Evolutionary conservation across 2,329 filamentous ascomycete genomes (phyloP).

Genomic region (Fusarium piperis): DNA sequence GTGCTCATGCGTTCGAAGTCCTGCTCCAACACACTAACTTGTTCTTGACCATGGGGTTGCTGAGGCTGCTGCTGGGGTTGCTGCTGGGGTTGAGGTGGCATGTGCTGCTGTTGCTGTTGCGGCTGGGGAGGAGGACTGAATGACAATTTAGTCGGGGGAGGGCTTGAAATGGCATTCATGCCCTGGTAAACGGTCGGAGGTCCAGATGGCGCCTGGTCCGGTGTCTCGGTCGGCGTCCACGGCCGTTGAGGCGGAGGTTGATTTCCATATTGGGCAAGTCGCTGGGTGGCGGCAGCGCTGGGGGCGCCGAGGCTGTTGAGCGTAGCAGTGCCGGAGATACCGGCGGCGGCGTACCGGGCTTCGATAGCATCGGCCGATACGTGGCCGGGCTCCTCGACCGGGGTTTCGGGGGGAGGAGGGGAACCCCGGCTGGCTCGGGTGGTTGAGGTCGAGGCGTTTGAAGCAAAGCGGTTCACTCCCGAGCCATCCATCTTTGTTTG

Average conservation of each 20-base stretch:
- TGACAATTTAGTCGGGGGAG: conserved; percentile 50
- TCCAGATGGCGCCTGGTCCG: conserved; percentile 86
- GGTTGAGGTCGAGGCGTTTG: conserved; percentile 92
- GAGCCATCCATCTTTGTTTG: conserved; percentile 51
- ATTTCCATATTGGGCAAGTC: conserved; percentile 78
- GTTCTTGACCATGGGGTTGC: conserved; percentile 50
- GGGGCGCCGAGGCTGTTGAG: conserved; percentile 76
- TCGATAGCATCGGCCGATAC: conserved; percentile 86
- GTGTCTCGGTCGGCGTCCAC: conserved; percentile 95
- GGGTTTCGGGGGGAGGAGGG: conserved; percentile 93
- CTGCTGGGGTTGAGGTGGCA: conserved; percentile 42
- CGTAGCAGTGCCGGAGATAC: conserved; percentile 87
- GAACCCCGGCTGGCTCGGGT: conserved; percentile 92
- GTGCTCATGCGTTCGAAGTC: conserved; percentile 86
- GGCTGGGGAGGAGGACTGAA: conserved; percentile 53
- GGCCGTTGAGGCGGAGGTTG: conserved; percentile 64
- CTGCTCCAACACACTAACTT: conserved; percentile 80
- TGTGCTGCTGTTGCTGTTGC: conserved; percentile 38
- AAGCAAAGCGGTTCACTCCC: conserved; percentile 71
- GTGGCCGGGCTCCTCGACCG: conserved; percentile 76
- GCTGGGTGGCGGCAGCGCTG: conserved; percentile 83
- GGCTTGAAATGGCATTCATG: conserved; percentile 71
- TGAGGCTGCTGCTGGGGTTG: conserved; percentile 49
- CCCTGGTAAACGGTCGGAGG: conserved; percentile 94
- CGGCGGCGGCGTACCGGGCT: conserved; percentile 88